A percentile compares a stretch with the other conserved stretches of the same genome.
Evolutionary conservation across 1,284 basidiomycete genomes (phyloP).

Genomic region (Irpex sp.): DNA sequence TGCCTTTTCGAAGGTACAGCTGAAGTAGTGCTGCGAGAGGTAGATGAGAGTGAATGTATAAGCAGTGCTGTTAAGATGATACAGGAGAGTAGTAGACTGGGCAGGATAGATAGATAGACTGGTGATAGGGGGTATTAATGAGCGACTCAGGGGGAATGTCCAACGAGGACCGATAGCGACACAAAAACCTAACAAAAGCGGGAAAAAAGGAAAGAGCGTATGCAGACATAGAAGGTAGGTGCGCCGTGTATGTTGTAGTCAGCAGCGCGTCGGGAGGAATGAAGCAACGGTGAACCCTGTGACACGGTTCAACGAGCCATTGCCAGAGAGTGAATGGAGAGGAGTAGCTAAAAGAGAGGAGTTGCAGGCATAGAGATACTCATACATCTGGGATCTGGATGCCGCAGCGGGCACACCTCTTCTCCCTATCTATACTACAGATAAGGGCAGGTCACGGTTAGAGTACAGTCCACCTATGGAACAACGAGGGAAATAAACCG

Average conservation of each 20-base stretch:
- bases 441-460: neutral
- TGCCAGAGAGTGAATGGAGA: neutral
- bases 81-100: neutral
- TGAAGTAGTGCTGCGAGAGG: too few relatives aligned
- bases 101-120: neutral
- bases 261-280: neutral
- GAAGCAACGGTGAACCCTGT: neutral
- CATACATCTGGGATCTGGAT: neutral
- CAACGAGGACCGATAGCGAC: neutral
- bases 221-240: too few relatives aligned
- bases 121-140: neutral
- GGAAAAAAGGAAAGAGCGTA: too few relatives aligned
- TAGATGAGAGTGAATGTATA: neutral
- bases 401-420: neutral
- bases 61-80: neutral
- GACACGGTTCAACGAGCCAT: neutral
- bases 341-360: neutral
- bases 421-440: neutral
- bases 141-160: neutral
- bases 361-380: neutral
- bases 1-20: neutral
- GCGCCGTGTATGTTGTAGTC: too few relatives aligned
- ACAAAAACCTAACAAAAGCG: too few relatives aligned
- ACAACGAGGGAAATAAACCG: neutral
- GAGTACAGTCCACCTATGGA: neutral